Evolutionary conservation across 345 rosid species (phyloP), one percentile per base, ranked within the genome.

Genomic region (Linum tenue): DNA sequence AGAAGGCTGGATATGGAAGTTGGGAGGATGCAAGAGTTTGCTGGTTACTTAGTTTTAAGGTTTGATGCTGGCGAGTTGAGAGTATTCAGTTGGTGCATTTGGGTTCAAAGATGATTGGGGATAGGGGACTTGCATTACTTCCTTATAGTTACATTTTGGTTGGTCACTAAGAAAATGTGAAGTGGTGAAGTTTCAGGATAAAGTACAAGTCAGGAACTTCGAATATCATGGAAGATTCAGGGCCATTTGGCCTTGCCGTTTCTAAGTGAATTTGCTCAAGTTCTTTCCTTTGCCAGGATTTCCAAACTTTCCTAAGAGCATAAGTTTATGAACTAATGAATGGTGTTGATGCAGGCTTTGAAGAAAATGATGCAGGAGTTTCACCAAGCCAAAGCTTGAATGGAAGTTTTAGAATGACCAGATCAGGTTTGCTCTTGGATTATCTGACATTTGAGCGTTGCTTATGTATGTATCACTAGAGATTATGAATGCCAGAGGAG

Each of bases 351-450:
- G 63, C 81, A 83, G 86, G 79, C 59, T 78, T 70, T 65, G 68
- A 70, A 59, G 76, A 70, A 64, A 67, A 70, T 70, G 82, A 68
- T 57, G 66, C 75, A 60, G 70, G 64, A 35, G 69, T 72, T 22
- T 77, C 85, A 56, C 77, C 76, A 1, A 71, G 72, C 39, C 65
- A 67, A 71, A 73, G 81, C 74, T 71, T 79, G 64, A 78, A 67
- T 55, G 77, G 77, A 65, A 78, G 87, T 68, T 77, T 78, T 75
- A 78, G 87, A 69, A 77, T 76, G 72, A 75, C 69, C 39, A 64
- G 72, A 57, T 75, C 83, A 36, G 82, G 86, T 80, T 53, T 37
- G 78, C 70, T 14, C 66, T 63, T 65, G 10, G 16, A 39, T 51
- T 48, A 48, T 61, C 38, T 3, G 15, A 39, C 31, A 43, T 41